Percentiles rank a stretch among this genome's conserved stretches.
Conservation (phyloP, 1,284 basidiomycete genomes). For the Malassezia equina region DNA sequence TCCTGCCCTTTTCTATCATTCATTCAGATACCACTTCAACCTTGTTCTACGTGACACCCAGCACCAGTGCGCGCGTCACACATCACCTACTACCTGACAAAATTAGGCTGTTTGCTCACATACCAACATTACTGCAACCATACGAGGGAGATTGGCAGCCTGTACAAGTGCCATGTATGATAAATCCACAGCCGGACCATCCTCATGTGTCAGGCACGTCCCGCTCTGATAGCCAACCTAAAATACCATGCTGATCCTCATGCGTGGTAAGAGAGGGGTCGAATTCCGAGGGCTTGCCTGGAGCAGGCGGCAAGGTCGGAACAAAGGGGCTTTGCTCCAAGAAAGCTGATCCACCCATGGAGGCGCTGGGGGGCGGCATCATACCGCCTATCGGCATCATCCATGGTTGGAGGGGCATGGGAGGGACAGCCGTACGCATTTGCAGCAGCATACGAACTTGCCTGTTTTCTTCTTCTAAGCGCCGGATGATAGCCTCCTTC, state of each 20-base stretch:
- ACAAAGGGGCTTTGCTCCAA: neutral
- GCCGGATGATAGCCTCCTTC: slow-evolving; percentile 38
- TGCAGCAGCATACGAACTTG: slow-evolving; percentile 20
- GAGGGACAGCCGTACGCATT: neutral
- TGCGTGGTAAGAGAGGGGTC: neutral
- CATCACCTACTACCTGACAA: slow-evolving; percentile 37
- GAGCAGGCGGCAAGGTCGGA: neutral
- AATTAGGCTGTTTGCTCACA: slow-evolving; percentile 13
- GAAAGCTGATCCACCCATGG: neutral
- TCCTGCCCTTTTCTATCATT: neutral
- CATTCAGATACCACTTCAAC: slow-evolving; percentile 11
- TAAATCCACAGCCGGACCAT: neutral
- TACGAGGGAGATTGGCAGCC: neutral
- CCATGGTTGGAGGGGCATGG: slow-evolving; percentile 8
- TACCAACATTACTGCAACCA: neutral
- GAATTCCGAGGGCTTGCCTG: neutral
- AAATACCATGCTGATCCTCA: neutral
- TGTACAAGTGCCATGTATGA: neutral
- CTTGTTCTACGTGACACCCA: slow-evolving; percentile 30
- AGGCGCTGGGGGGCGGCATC: neutral
- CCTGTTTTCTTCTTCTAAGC: slow-evolving; percentile 31
- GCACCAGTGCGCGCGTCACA: slow-evolving; percentile 37
- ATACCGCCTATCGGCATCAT: neutral
- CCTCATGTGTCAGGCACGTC: neutral
- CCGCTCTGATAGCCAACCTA: neutral